phyloP scores from a whole-genome alignment of 1,139 yeast species.

The Kodamaea alishanica region DNA sequence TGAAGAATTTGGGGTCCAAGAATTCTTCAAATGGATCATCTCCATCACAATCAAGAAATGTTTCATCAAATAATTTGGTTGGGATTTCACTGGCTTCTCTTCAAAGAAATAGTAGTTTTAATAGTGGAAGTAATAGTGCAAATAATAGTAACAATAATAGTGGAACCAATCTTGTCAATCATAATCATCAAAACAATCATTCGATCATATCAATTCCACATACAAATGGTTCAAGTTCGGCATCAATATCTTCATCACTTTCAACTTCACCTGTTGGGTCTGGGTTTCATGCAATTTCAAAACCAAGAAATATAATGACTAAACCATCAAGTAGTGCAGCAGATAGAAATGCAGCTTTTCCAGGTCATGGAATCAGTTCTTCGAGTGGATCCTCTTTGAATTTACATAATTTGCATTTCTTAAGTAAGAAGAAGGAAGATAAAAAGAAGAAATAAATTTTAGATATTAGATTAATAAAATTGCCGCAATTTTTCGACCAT shows the following conservation, averaged over 20 bases:
- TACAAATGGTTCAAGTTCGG: neutral
- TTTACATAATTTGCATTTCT: constrained; percentile 15
- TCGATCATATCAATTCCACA: too few species aligned
- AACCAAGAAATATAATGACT: constrained; percentile 9
- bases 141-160: constrained; percentile 6
- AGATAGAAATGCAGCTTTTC: constrained; percentile 27
- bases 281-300: constrained; percentile 1
- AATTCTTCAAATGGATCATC: constrained; percentile 25
- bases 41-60: constrained; percentile 28
- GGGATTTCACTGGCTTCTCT: constrained; percentile 13
- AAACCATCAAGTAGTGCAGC: constrained; percentile 33
- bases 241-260: constrained; percentile 1
- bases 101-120: constrained; percentile 7
- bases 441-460: constrained; percentile 1
- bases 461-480: neutral
- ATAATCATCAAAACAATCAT: too few species aligned
- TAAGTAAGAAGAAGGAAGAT: constrained; percentile 14
- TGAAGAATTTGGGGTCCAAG: constrained; percentile 10
- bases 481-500: too few species aligned
- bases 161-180: constrained; percentile 3
- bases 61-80: constrained; percentile 24
- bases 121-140: constrained; percentile 4
- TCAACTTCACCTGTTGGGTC: neutral
- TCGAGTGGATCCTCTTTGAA: constrained; percentile 13
- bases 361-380: constrained; percentile 12